Evolutionary conservation across 108 stramenopile species (phyloP).

Genomic region (Hondaea fermentalgiana): DNA sequence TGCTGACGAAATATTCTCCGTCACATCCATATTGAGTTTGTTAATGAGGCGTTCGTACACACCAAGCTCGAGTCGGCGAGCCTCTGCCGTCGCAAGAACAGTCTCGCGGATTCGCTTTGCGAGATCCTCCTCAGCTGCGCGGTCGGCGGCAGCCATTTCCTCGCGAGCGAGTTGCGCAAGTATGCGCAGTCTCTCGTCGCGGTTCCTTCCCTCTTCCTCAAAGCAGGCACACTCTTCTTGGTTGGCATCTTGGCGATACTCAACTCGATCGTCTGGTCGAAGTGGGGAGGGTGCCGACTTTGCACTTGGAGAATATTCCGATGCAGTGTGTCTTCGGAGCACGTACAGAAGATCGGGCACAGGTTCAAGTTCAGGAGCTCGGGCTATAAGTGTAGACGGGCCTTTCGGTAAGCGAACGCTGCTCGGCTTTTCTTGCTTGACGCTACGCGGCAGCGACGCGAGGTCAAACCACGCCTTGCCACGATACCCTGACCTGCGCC

Average conservation of each 20-base stretch:
- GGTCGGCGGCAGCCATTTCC: not conserved
- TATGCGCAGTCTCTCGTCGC: too few relatives aligned
- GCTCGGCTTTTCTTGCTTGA: not conserved
- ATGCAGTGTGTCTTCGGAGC: too few relatives aligned
- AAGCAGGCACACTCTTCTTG: too few relatives aligned
- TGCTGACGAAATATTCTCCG: not conserved
- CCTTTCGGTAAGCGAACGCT: not conserved
- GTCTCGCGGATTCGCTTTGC: not conserved
- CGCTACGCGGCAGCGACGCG: not conserved
- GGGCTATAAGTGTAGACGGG: not conserved
- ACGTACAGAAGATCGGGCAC: not conserved
- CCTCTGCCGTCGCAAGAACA: not conserved
- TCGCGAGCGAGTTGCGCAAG: too few relatives aligned
- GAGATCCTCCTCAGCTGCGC: not conserved
- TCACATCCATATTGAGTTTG: not conserved
- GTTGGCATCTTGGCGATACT: too few relatives aligned
- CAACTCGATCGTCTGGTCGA: too few relatives aligned
- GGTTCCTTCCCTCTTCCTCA: too few relatives aligned
- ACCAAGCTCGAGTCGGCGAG: not conserved
- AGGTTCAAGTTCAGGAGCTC: not conserved
- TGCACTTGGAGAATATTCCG: too few relatives aligned
- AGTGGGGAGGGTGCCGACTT: too few relatives aligned
- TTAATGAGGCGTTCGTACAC: not conserved
- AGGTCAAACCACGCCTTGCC: conserved; percentile 1
- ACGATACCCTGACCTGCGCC: not conserved